Evolutionary conservation across 345 rosid species (phyloP), one percentile per base, ranked within the genome.

Genomic region (Rhizophora mangle): DNA sequence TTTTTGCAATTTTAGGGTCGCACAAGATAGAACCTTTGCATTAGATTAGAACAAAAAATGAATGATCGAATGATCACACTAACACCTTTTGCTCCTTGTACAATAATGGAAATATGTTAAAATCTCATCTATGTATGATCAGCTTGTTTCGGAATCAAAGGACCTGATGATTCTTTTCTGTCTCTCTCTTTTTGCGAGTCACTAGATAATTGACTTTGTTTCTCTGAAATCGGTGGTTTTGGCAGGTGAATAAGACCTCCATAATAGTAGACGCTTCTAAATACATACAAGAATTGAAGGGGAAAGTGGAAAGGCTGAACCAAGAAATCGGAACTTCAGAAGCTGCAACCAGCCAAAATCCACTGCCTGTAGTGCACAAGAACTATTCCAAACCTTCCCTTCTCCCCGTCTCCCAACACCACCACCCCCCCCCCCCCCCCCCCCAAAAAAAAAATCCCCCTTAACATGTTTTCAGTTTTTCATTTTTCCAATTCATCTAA

Each of bases 261-360:
- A 79, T 87, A 73, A 51, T 85, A 18, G 81, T 82, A 30, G 89
- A 85, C 20, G 86, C 92, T 8, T 59, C 89, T 0, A 79, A 80
- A 65, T 83, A 85, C 51, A 83, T 87, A 67, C 74, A 78, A 76
- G 86, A 83, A 39, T 67, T 87, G 78, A 85, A 83, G 83, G 73
- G 81, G 52, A 84, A 78, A 71, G 86, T 83, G 24, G 85, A 85
- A 8, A 64, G 58, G 19, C 70, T 83, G 65, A 77, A 81, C 68
- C 81, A 82, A 72, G 87, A 80, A 62, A 69, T 70, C 18, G 81
- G 74, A 34, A 68, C 75, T 43, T 8, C 76, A 15, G 74, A 65
- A 37, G 63, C 24, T 8, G 49, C 85, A 13, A 43, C 79, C 3
- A 60, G 63, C 30, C 78, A 76, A 51, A 84, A 78, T 70, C 77